These are phyloP conservation scores for Flaveria robusta DNA, from an alignment of 129 eudicot genomes.

Conservation along the genomic window DNA sequence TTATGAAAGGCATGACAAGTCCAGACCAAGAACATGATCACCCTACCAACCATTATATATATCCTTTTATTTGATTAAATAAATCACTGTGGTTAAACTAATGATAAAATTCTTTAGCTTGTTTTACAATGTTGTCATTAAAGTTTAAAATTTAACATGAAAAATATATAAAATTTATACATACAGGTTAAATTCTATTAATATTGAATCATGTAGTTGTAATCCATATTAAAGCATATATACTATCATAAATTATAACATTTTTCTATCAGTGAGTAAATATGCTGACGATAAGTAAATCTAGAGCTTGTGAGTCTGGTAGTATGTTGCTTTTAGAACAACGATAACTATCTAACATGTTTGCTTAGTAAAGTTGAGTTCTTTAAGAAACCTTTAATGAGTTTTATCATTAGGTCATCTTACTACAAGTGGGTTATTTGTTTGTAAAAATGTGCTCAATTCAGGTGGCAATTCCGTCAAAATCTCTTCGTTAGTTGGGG, in stretches of 20 bases:
- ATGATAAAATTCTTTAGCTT: background rate
- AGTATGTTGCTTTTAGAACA: too few relatives aligned
- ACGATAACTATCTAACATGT: too few relatives aligned
- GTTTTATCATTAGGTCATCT: too few relatives aligned
- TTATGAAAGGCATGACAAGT: slow-evolving; percentile 37
- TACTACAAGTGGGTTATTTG: too few relatives aligned
- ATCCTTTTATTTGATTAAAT: background rate
- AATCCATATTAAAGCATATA: background rate
- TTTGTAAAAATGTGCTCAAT: too few relatives aligned
- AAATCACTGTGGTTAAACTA: background rate
- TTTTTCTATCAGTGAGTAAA: too few relatives aligned
- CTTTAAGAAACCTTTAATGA: too few relatives aligned
- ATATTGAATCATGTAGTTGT: background rate
- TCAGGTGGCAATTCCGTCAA: too few relatives aligned
- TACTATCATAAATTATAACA: background rate
- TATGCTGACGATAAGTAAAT: too few relatives aligned
- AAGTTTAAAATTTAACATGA: background rate
- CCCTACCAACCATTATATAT: slow-evolving; percentile 11
- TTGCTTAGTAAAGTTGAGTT: too few relatives aligned
- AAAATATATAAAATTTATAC: background rate
- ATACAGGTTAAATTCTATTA: background rate
- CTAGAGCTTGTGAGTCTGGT: too few relatives aligned
- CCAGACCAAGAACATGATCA: slow-evolving; percentile 26
- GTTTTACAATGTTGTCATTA: background rate
- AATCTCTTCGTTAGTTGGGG: too few relatives aligned